A percentile compares a stretch with the other conserved stretches of the same genome.
Conservation (phyloP, 495 filamentous ascomycete genomes). For the Aspergillus olivimuriae region DNA sequence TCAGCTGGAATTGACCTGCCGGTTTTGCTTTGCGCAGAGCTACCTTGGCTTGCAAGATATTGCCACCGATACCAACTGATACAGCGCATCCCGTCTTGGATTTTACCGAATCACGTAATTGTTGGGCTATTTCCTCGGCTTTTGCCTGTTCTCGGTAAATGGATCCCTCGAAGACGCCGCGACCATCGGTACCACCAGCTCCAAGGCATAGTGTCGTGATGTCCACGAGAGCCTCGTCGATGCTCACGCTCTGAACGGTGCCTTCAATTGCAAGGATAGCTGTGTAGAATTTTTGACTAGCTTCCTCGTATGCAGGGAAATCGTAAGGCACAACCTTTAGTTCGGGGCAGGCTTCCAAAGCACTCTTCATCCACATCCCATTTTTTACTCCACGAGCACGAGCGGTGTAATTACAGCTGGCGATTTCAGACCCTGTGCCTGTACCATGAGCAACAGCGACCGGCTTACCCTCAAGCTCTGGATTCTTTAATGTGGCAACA, state of each 20-base stretch:
- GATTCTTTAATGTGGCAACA: conserved; percentile 73
- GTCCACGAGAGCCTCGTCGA: conserved; percentile 89
- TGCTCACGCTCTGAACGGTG: conserved; percentile 88
- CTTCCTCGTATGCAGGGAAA: conserved; percentile 89
- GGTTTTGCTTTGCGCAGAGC: conserved; percentile 90
- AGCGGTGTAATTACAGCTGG: conserved; percentile 93
- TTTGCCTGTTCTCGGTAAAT: conserved; percentile 77
- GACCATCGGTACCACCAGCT: conserved; percentile 61
- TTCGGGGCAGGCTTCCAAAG: conserved; percentile 74
- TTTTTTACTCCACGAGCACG: conserved; percentile 83
- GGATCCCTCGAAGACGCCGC: conserved; percentile 61
- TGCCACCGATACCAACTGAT: conserved; percentile 90
- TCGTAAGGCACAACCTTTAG: conserved; percentile 87
- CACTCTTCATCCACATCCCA: conserved; percentile 98
- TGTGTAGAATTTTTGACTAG: conserved; percentile 80
- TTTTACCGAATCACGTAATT: conserved; percentile 62
- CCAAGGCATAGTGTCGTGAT: conserved; percentile 60
- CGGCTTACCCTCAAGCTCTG: conserved; percentile 73
- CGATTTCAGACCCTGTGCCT: conserved; percentile 86
- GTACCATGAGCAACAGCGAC: conserved; percentile 83
- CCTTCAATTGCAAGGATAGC: conserved; percentile 74
- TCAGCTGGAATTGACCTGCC: conserved; percentile 83
- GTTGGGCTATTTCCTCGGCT: conserved; percentile 65
- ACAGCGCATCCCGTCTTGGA: conserved; percentile 74
- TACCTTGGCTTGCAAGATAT: conserved; percentile 85